phyloP scores from a whole-genome alignment of 1,284 basidiomycete species.

The Tilletia setariae region DNA sequence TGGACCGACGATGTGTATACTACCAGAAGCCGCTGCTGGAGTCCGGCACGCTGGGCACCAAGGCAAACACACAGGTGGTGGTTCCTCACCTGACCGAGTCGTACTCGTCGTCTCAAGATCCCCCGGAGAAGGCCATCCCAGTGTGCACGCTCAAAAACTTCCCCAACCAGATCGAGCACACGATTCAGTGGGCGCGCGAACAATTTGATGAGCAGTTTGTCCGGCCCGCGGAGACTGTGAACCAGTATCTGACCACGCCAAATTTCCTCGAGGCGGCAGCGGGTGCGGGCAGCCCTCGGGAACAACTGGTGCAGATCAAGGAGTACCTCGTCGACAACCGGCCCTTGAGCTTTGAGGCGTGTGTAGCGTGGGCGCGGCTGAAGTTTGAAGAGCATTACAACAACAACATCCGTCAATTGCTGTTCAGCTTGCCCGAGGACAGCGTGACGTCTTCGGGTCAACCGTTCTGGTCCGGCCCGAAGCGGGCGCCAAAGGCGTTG shows the following conservation, averaged over 20 bases:
- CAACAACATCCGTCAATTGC: slow-evolving; percentile 87
- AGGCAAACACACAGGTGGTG: slow-evolving; percentile 96
- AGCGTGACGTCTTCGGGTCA: slow-evolving; percentile 81
- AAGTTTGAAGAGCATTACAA: slow-evolving; percentile 94
- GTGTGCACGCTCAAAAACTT: slow-evolving; percentile 99
- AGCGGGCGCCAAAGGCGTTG: slow-evolving; percentile 92
- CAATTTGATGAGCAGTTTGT: slow-evolving; percentile 91
- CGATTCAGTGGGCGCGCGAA: slow-evolving; percentile 89
- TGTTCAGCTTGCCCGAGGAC: slow-evolving; percentile 93
- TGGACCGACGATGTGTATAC: slow-evolving; percentile 98
- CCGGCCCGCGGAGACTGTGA: slow-evolving; percentile 89
- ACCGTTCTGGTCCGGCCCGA: slow-evolving; percentile 75
- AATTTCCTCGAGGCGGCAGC: slow-evolving; percentile 84
- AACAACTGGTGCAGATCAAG: slow-evolving; percentile 81
- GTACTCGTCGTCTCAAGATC: slow-evolving; percentile 97
- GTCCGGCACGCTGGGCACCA: slow-evolving; percentile 96
- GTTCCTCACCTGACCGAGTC: slow-evolving; percentile 94
- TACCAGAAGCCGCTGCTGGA: slow-evolving; percentile 95
- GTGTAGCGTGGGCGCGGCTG: slow-evolving; percentile 91
- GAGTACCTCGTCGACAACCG: slow-evolving; percentile 87
- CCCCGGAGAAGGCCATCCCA: slow-evolving; percentile 95
- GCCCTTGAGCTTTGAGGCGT: slow-evolving; percentile 93
- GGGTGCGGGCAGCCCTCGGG: slow-evolving; percentile 8
- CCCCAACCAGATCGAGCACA: slow-evolving; percentile 97
- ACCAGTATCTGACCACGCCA: slow-evolving; percentile 92